Evolutionary conservation across 352 stramenopile genomes (phyloP).

Genomic region (Blastocystis sp.): DNA sequence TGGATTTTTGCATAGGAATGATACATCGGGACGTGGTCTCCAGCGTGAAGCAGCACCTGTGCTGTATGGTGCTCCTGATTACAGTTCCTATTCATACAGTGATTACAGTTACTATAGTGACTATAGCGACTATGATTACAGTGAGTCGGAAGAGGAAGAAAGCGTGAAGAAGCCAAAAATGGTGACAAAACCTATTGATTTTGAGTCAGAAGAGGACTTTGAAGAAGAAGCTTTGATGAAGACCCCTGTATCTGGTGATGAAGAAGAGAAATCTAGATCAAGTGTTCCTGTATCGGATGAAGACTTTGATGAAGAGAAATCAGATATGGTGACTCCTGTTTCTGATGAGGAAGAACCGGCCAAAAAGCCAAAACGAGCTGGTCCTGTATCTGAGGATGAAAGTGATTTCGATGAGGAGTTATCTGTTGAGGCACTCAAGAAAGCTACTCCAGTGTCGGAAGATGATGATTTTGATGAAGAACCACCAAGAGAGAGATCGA

Average conservation of each 20-base stretch:
- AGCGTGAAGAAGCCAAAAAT: neutral
- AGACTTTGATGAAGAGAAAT: neutral
- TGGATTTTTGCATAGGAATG: neutral
- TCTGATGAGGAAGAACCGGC: neutral
- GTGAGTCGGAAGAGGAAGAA: neutral
- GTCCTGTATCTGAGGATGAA: neutral
- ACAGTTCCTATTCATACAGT: neutral
- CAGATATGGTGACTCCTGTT: neutral
- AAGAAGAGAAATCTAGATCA: slow-evolving; percentile 5
- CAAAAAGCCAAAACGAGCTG: neutral
- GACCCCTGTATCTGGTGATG: neutral
- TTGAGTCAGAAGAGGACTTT: neutral
- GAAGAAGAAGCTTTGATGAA: neutral
- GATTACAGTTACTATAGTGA: neutral
- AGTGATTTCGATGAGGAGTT: slow-evolving; percentile 1
- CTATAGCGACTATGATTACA: slow-evolving; percentile 24
- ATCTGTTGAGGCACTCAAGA: neutral
- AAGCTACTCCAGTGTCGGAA: neutral
- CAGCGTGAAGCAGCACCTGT: neutral
- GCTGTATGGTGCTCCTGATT: neutral
- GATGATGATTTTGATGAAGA: slow-evolving; percentile 11
- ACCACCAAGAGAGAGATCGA: neutral
- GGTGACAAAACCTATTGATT: neutral
- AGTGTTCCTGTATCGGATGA: neutral
- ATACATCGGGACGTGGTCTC: neutral